phyloP scores from a whole-genome alignment of 2,329 filamentous ascomycete genomes.

The Neofusicoccum ribis region DNA sequence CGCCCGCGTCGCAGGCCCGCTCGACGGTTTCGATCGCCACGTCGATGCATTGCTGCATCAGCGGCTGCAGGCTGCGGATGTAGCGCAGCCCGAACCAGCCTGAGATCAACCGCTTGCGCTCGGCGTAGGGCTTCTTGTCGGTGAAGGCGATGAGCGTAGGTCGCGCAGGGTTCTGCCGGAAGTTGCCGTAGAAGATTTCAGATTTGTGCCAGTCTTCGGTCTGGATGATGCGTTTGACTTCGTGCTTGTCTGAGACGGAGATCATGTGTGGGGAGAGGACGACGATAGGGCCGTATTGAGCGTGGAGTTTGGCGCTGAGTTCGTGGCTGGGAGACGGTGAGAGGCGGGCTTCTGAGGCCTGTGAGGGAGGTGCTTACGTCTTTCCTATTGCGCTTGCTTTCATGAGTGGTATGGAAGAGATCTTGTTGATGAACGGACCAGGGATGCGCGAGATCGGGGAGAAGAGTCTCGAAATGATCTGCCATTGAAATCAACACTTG shows the following conservation, averaged over 20 bases:
- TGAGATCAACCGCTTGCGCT: background rate
- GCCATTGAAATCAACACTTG: too few species aligned
- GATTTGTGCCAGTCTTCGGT: slow-evolving; percentile 1
- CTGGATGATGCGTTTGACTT: background rate
- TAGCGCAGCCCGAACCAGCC: background rate
- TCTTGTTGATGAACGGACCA: too few species aligned
- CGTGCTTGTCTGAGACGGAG: background rate
- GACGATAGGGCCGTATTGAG: background rate
- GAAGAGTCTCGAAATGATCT: too few species aligned
- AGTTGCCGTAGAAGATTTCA: background rate
- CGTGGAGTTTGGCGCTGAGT: background rate
- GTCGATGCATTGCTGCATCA: slow-evolving; percentile 4
- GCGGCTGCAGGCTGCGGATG: slow-evolving; percentile 2
- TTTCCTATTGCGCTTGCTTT: background rate
- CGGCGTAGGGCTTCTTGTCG: slow-evolving; percentile 1
- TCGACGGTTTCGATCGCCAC: background rate
- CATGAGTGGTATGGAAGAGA: too few species aligned
- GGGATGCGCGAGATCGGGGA: too few species aligned
- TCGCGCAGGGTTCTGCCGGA: background rate
- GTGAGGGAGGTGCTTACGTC: background rate
- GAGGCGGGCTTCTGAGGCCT: too few species aligned
- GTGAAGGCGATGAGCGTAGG: slow-evolving; percentile 7
- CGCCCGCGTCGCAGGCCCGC: background rate
- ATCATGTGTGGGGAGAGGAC: background rate
- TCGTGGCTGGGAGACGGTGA: background rate